Evolutionary conservation across 2,329 filamentous ascomycete species (phyloP), one percentile per base, ranked within the genome.

Genomic region (Trichoderma oligosporum): DNA sequence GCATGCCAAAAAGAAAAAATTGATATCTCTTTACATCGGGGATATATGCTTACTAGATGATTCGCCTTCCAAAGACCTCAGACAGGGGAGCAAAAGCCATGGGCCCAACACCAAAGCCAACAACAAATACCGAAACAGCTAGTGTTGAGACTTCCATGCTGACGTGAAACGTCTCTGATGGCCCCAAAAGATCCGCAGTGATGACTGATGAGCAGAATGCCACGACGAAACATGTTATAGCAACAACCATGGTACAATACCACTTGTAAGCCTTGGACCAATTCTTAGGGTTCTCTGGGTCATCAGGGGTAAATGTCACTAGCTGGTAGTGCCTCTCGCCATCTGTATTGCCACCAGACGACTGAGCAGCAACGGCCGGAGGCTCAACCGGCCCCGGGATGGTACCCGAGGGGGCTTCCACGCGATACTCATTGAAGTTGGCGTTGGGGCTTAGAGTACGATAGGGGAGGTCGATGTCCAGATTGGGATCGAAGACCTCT

Each of bases 181-280:
- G 84, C 1, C 85, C 87, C 2, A 68, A 74, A 3, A 95, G 76
- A 67, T 91, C 87, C 9, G 90, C 84, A 0, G 91, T 95, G 67
- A 95, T 85, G 62, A 95, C 86, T 51, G 85, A 84, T 47, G 86
- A 90, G 22, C 78, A 77, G 57, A 90, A 83, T 0, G 87, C 85
- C 42, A 89, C 87, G 38, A 88, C 85, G 67, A 91, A 90, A 66
- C 87, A 90, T 1, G 86, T 89, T 20, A 82, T 61, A 1, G 91
- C 88, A 0, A 96, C 89, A 14, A 90, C 84, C 86, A 95, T 91
- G 22, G 91, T 96, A 67, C 83, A 86, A 66, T 86, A 89, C 89
- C 89, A 93, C 73, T 92, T 94, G 70, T 77, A 87, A 1, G 73
- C 76, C 70, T 90, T 91, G 57, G 81, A 83, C 88, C 88, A 94